phyloP scores from a whole-genome alignment of 345 rosid species.

The Fremontodendron californicum region DNA sequence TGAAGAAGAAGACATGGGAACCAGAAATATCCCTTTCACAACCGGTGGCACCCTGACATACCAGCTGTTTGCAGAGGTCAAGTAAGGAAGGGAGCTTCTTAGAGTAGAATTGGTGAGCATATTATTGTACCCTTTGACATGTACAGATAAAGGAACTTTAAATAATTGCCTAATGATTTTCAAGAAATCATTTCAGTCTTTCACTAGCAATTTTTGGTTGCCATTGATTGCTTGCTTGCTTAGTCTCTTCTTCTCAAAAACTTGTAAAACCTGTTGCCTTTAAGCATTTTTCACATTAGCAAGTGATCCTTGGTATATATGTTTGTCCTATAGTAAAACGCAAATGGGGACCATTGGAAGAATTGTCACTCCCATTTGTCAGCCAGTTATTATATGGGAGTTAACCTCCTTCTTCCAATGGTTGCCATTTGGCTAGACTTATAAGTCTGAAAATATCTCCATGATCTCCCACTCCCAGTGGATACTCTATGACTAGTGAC shows the following conservation, averaged over 20 bases:
- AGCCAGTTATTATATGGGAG: not conserved
- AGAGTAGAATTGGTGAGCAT: constrained; percentile 49
- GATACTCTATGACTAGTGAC: constrained; percentile 42
- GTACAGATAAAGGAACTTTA: not conserved
- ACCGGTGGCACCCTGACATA: constrained; percentile 56
- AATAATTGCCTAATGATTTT: not conserved
- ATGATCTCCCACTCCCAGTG: constrained; percentile 21
- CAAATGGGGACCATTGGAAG: constrained; percentile 18
- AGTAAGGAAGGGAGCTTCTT: constrained; percentile 32
- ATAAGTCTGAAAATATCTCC: not conserved
- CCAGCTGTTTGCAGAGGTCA: constrained; percentile 41
- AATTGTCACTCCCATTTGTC: constrained; percentile 15
- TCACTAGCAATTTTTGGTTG: not conserved
- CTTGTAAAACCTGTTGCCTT: not conserved
- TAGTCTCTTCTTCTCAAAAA: not conserved
- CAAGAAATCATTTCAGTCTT: constrained; percentile 13
- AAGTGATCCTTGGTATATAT: not conserved
- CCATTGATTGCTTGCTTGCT: not conserved
- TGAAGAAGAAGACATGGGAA: constrained; percentile 51
- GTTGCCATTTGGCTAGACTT: not conserved
- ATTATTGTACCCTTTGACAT: not conserved
- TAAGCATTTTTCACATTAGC: not conserved
- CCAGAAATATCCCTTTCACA: constrained; percentile 50
- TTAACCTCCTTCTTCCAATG: constrained; percentile 1
- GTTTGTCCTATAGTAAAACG: not conserved